Conservation (phyloP, 805 yeast species). For the Myxozyma melibiosi region DNA sequence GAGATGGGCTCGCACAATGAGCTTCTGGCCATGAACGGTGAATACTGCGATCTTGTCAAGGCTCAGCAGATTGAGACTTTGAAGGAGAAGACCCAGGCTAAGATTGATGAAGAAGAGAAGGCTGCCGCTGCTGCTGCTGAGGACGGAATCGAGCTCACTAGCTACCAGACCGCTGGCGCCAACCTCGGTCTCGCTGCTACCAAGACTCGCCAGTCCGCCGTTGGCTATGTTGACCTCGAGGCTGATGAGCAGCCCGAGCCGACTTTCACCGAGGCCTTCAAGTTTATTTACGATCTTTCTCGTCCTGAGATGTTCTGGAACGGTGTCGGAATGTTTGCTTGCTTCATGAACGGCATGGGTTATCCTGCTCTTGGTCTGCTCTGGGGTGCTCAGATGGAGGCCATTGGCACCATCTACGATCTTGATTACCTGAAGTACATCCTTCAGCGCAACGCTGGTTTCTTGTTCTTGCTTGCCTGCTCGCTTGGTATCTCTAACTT, state of each 20-base stretch:
- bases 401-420: constrained; percentile 16
- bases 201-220: not conserved
- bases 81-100: constrained; percentile 25
- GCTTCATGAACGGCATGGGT: constrained; percentile 30
- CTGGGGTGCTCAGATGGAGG: constrained; percentile 25
- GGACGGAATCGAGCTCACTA: constrained; percentile 14
- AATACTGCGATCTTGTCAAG: constrained; percentile 38
- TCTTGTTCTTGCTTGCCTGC: constrained; percentile 29
- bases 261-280: constrained; percentile 17
- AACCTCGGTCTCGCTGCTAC: constrained; percentile 21
- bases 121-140: constrained; percentile 6
- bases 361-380: constrained; percentile 30
- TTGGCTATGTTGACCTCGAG: not conserved
- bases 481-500: constrained; percentile 27
- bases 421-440: constrained; percentile 8
- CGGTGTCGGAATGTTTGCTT: constrained; percentile 22
- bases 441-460: constrained; percentile 30
- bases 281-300: constrained; percentile 26
- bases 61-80: constrained; percentile 36
- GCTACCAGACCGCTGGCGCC: constrained; percentile 1
- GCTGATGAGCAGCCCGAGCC: constrained; percentile 14
- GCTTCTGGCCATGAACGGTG: constrained; percentile 36
- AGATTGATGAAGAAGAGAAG: constrained; percentile 22
- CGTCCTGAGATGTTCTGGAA: constrained; percentile 27
- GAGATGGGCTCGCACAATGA: constrained; percentile 45